Percentiles rank a stretch among this genome's conserved stretches.
phyloP scores from a whole-genome alignment of 2,329 filamentous ascomycete genomes.

The Lecanicillium sp. region DNA sequence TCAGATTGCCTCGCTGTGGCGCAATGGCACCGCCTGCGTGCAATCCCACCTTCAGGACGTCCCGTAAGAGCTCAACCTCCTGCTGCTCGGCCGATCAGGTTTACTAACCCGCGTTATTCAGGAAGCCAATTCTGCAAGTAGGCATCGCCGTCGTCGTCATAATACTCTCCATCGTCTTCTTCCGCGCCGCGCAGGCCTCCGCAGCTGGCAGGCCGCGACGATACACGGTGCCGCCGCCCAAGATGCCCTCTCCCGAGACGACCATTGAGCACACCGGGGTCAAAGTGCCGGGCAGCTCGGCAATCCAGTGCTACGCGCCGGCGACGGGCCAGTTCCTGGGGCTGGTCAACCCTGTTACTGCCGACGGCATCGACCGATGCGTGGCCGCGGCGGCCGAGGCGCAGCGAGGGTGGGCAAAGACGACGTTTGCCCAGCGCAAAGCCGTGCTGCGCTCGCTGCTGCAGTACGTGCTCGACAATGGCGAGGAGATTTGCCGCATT shows the following conservation, averaged over 20 bases:
- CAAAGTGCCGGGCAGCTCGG: conserved; percentile 56
- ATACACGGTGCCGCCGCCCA: conserved; percentile 57
- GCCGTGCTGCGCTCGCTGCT: conserved; percentile 76
- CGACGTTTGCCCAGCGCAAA: conserved; percentile 68
- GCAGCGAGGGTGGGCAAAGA: conserved; percentile 69
- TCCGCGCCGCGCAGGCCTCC: conserved; percentile 18
- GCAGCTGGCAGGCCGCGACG: conserved; percentile 37
- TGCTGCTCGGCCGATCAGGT: not conserved
- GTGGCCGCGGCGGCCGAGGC: conserved; percentile 67
- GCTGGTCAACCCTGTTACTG: conserved; percentile 66
- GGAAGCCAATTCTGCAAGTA: conserved; percentile 20
- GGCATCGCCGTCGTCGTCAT: conserved; percentile 21
- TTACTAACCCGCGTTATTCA: conserved; percentile 9
- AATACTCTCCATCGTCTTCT: conserved; percentile 20
- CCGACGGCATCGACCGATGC: conserved; percentile 69
- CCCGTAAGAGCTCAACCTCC: conserved; percentile 2
- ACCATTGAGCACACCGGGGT: conserved; percentile 53
- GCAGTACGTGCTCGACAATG: conserved; percentile 78
- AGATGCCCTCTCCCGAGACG: conserved; percentile 48
- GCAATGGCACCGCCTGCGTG: conserved; percentile 1
- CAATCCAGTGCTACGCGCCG: conserved; percentile 80
- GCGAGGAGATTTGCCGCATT: conserved; percentile 75
- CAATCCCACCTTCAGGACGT: conserved; percentile 7
- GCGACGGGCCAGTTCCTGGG: conserved; percentile 83
- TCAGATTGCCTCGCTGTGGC: conserved; percentile 3